A percentile compares a stretch with the other conserved stretches of the same genome.
phyloP scores from a whole-genome alignment of 2,329 filamentous ascomycete species.

The Alternaria consortialis region DNA sequence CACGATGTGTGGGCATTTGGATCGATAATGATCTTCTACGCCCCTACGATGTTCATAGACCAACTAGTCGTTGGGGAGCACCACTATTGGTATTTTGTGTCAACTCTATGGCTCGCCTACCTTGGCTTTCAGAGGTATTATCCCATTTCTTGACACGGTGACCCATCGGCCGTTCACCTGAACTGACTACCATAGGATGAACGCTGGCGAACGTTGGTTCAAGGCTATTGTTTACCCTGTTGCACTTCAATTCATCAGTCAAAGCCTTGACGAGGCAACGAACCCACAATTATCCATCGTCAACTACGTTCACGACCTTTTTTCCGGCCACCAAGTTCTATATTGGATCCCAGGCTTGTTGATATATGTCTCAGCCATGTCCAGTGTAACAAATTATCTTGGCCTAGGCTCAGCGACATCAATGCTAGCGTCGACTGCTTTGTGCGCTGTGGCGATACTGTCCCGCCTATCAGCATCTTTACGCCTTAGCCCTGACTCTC shows the following conservation, averaged over 20 bases:
- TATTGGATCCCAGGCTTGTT: not conserved
- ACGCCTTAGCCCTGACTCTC: not conserved
- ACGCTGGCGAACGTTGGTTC: not conserved
- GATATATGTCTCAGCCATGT: not conserved
- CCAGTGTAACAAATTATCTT: not conserved
- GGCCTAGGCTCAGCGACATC: not conserved
- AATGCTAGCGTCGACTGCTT: not conserved
- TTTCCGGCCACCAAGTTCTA: not conserved
- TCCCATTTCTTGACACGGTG: not conserved
- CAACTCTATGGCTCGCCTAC: not conserved
- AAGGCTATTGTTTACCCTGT: not conserved
- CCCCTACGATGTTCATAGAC: not conserved
- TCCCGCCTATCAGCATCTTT: not conserved
- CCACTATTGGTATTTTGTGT: not conserved
- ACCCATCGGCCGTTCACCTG: not conserved
- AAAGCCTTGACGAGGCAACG: conserved; percentile 1
- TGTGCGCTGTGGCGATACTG: not conserved
- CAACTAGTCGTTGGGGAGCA: not conserved
- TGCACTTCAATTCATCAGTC: not conserved
- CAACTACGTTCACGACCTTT: not conserved
- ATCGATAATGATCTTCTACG: not conserved
- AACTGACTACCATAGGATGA: not conserved
- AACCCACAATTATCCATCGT: not conserved
- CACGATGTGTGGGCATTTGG: not conserved
- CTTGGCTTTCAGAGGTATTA: not conserved